These are phyloP conservation scores for Setaria italica DNA, from an alignment of 202 grass and related monocot species.

Conservation along the genomic window DNA sequence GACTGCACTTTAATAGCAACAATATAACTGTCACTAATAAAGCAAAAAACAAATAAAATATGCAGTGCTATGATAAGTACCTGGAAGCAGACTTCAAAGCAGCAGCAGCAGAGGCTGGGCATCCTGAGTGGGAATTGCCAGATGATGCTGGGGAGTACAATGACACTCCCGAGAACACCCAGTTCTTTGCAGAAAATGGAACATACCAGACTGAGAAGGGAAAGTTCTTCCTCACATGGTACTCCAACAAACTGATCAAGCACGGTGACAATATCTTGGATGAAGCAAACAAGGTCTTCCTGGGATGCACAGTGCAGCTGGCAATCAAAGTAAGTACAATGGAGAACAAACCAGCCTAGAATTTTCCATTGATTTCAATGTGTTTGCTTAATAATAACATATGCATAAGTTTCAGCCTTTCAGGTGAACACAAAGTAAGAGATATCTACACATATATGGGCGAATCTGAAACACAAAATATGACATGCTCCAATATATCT, in stretches of 20 bases:
- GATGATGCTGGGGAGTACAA: conserved; percentile 84
- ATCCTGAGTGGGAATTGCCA: conserved; percentile 87
- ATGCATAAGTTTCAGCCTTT: background rate
- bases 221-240: conserved; percentile 92
- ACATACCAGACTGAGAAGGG: conserved; percentile 72
- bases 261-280: conserved; percentile 85
- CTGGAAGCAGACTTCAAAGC: conserved; percentile 77
- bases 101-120: conserved; percentile 60
- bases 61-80: conserved; percentile 95
- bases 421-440: background rate
- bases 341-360: background rate
- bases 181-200: conserved; percentile 72
- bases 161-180: conserved; percentile 69
- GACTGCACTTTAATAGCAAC: background rate
- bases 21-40: conserved; percentile 5
- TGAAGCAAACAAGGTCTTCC: conserved; percentile 76
- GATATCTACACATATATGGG: background rate
- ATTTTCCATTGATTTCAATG: background rate
- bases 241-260: conserved; percentile 89
- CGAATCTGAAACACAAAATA: conserved; percentile 27
- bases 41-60: conserved; percentile 1
- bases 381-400: conserved; percentile 21
- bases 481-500: conserved; percentile 17
- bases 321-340: conserved; percentile 81
- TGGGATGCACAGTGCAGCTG: conserved; percentile 76